Base-by-base conservation (phyloP, 2,329 filamentous ascomycete species). In the Diaporthe eres region DNA sequence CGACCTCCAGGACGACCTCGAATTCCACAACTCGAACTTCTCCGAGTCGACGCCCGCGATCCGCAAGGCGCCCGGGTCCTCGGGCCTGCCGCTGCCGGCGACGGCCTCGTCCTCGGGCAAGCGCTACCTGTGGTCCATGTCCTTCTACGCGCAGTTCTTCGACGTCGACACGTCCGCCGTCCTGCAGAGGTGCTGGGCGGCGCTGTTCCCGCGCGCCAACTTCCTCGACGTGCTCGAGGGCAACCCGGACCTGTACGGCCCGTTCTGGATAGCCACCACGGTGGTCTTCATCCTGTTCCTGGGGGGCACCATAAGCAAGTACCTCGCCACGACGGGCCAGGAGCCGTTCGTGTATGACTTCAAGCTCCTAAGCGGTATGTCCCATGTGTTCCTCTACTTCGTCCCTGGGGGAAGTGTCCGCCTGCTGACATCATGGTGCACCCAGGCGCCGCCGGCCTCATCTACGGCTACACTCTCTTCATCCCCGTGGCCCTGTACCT, bases 181-280 rank as follows among this genome's bases (percentile, higher is more conserved):
- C 28, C 87, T 98, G 74, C 90, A 93, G 81, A 94, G 97, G 79
- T 98, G 97, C 86, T 93, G 92, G 85, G 94, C 95, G 1, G 93
- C 96, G n/a, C 87, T 98, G 53, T 98, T 94, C 85, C 97, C 97
- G 61, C 93, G 95, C 78, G 93, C 93, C 75, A 98, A 98, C 88
- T 99, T 99, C 86, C 92, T 99, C 78, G 97, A 99, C 82, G 95
- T 98, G 49, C 90, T 99, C 39, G 97, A 99, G 83, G 97, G 97
- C 28, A 98, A 98, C 84, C 95, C 97, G 1, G 97, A 99, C 82
- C 87, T 99, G 47, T 99, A 99, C 87, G 96, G 96, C 1, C 97
- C 97, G 1, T 95, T 98, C 83, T 99, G 97, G 97, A 98, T 99
- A 86, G 97, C 97, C 13, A 98, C 97, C 0, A 98, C 97, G 0